Base-by-base conservation (phyloP, 2,329 filamentous ascomycete species). In the Penicillium sp. region DNA sequence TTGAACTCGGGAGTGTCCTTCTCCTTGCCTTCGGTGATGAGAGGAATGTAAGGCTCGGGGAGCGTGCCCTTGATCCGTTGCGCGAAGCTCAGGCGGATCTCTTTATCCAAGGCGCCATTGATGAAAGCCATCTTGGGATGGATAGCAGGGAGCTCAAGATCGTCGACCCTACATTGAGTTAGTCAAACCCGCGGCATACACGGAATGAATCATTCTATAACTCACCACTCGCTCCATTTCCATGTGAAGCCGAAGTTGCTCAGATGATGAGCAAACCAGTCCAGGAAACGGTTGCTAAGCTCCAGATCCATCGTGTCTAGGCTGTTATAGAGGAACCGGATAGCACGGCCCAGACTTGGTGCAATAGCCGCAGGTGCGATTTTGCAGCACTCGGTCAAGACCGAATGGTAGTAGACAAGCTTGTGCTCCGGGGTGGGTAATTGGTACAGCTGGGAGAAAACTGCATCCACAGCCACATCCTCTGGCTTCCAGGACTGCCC, bases 221-320 rank as follows among this genome's bases (percentile, higher is more conserved):
- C 80, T 65, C 73, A 85, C 94, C 94, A 99, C 77, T 99, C 94
- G 14, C 89, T 88, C 94, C 94, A 99, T 76, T 97, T 97, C 94
- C 94, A 99, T 9, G 94, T 94, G 72, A 97, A 99, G 49, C 96
- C 94, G 71, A 99, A 99, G 77, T 99, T 99, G 77, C 92, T 97
- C 62, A 99, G 78, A 77, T 99, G 94, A 72, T 99, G 94, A 16
- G 93, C 85, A 70, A 99, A 99, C 94, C 94, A 99, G 72, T 97
- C 93, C 70, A 96, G 81, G 76, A 97, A 97, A 23, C 94, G 86
- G 67, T 92, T 89, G 52, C 81, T 83, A 39, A 99, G 79, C 75
- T 97, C 92, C 44, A 97, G 80, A 68, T 99, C 94, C 80, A 97
- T 87, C 2, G 83, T 84, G 55, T 91, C 87, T 9, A 90, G 80